phyloP scores from a whole-genome alignment of 2,329 filamentous ascomycete genomes.

The Teratosphaeria zuluensis region DNA sequence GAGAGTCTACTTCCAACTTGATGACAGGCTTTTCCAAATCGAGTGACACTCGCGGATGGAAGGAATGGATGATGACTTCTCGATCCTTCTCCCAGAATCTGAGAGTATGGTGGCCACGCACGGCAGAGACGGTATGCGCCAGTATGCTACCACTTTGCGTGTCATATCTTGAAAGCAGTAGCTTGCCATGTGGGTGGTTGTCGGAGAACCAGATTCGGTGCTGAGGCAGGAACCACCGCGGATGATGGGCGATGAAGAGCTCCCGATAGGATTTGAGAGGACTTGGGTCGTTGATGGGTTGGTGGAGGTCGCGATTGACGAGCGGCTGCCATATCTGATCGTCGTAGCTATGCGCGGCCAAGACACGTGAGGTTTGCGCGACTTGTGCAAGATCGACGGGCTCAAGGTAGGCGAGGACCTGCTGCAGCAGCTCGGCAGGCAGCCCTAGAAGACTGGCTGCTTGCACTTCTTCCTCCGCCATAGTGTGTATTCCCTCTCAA shows the following conservation, averaged over 20 bases:
- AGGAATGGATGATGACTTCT: conserved; percentile 60
- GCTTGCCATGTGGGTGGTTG: conserved; percentile 58
- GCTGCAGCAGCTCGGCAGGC: conserved; percentile 64
- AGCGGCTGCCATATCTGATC: conserved; percentile 65
- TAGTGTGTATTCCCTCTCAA: not conserved
- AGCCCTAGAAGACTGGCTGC: conserved; percentile 41
- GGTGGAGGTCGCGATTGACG: conserved; percentile 59
- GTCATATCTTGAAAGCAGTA: conserved; percentile 71
- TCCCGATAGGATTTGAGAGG: conserved; percentile 57
- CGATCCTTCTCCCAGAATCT: conserved; percentile 56
- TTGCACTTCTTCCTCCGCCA: not conserved
- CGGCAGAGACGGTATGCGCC: conserved; percentile 65
- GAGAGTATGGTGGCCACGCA: conserved; percentile 45
- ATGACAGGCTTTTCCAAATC: conserved; percentile 64
- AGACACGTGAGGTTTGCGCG: conserved; percentile 50
- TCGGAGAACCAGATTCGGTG: conserved; percentile 84
- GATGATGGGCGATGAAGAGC: conserved; percentile 65
- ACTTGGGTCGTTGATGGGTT: conserved; percentile 43
- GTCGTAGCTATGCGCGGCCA: conserved; percentile 50
- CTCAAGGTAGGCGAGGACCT: conserved; percentile 58
- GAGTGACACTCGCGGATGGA: conserved; percentile 59
- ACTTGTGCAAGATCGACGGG: conserved; percentile 53
- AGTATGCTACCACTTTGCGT: conserved; percentile 65
- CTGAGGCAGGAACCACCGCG: conserved; percentile 73
- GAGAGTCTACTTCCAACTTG: conserved; percentile 28